Conservation (phyloP, 129 eudicot species). For the Tagetes patula region DNA sequence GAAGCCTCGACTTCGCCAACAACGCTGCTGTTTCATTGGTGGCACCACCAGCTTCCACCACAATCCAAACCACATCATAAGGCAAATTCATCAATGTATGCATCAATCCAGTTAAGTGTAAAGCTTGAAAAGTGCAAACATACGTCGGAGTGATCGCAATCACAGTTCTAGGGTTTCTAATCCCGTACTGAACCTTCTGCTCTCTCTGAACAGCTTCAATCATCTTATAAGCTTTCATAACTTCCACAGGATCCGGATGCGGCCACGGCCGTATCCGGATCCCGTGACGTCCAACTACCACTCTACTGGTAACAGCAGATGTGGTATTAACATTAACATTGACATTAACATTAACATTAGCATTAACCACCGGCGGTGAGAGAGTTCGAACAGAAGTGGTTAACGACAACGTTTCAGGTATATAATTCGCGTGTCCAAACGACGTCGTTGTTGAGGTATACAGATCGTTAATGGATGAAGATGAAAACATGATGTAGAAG, state of each 20-base stretch:
- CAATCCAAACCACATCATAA: constrained; percentile 84
- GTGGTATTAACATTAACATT: neutral
- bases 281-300: constrained; percentile 96
- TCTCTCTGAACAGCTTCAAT: constrained; percentile 84
- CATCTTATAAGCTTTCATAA: constrained; percentile 80
- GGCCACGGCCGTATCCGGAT: constrained; percentile 95
- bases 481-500: constrained; percentile 59
- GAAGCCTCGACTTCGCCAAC: constrained; percentile 52
- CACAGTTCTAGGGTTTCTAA: constrained; percentile 62
- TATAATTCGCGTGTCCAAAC: constrained; percentile 34
- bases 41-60: constrained; percentile 87
- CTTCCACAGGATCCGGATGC: constrained; percentile 82
- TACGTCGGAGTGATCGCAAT: constrained; percentile 86
- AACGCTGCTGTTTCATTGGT: constrained; percentile 77
- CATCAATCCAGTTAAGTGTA: constrained; percentile 87
- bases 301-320: constrained; percentile 43
- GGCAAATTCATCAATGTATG: constrained; percentile 86
- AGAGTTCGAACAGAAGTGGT: constrained; percentile 23
- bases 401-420: constrained; percentile 37
- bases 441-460: constrained; percentile 39
- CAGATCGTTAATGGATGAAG: constrained; percentile 38
- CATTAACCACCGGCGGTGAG: constrained; percentile 21
- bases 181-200: constrained; percentile 77
- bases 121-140: constrained; percentile 86
- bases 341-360: too few relatives aligned